phyloP scores from a whole-genome alignment of 2,329 filamentous ascomycete species.

The Bertia moriformis region DNA sequence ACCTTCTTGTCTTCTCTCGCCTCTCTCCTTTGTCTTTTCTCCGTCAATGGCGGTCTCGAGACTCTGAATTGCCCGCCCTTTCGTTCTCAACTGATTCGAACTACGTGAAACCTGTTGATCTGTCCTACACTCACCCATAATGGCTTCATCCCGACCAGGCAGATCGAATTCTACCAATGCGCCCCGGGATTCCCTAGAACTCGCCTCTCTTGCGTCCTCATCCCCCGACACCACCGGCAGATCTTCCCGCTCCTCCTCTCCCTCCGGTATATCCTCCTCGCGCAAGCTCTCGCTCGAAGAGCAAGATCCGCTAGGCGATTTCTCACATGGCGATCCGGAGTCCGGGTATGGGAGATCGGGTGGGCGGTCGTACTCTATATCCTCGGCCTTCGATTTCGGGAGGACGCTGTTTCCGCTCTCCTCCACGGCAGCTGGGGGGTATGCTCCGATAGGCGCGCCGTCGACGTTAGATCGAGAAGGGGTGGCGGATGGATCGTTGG shows the following conservation, averaged over 20 bases:
- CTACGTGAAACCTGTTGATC: too few species aligned
- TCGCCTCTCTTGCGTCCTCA: slow-evolving; percentile 83
- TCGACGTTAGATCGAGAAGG: slow-evolving; percentile 42
- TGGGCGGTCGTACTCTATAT: slow-evolving; percentile 69
- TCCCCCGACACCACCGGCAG: slow-evolving; percentile 47
- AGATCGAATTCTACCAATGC: slow-evolving; percentile 14
- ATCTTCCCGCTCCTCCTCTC: slow-evolving; percentile 57
- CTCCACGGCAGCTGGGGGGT: slow-evolving; percentile 57
- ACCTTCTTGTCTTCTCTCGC: too few species aligned
- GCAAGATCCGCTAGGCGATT: slow-evolving; percentile 62
- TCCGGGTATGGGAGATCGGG: slow-evolving; percentile 11
- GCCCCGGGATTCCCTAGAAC: slow-evolving; percentile 81
- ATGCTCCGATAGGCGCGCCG: slow-evolving; percentile 73
- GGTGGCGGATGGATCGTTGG: slow-evolving; percentile 63
- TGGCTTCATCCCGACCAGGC: too few species aligned
- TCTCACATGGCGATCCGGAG: slow-evolving; percentile 24
- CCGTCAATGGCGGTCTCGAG: too few species aligned
- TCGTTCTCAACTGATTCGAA: too few species aligned
- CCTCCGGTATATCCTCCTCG: slow-evolving; percentile 82
- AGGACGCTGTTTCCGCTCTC: slow-evolving; percentile 83
- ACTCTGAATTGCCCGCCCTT: too few species aligned
- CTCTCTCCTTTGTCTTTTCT: too few species aligned
- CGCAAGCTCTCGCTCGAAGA: slow-evolving; percentile 77
- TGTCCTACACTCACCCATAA: too few species aligned
- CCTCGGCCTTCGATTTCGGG: slow-evolving; percentile 91